Evolutionary conservation across 345 rosid genomes (phyloP).

Genomic region (Eucalyptus lansdowneana): DNA sequence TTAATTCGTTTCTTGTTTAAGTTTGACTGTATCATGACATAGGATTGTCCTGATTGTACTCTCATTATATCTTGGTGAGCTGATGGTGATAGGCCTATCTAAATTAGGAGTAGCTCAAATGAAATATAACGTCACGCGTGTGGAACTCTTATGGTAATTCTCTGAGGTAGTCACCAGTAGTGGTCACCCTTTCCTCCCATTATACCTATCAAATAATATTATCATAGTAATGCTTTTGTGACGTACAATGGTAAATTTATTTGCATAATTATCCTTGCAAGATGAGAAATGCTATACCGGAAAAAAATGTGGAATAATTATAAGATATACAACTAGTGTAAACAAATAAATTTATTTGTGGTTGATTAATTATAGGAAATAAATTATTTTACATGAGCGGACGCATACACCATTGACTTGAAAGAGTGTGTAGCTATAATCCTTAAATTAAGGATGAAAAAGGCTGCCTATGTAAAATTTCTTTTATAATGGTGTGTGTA

Average conservation of each 20-base stretch:
- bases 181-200: accelerated
- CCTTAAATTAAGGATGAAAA: not conserved
- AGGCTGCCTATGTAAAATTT: not conserved
- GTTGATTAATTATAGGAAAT: too few species aligned
- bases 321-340: not conserved
- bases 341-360: not conserved
- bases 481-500: not conserved
- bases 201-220: not conserved
- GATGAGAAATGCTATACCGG: not conserved
- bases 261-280: not conserved
- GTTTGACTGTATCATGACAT: not conserved
- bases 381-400: not conserved
- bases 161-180: not conserved
- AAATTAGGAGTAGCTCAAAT: not conserved
- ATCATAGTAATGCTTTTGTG: not conserved
- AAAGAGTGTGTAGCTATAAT: not conserved
- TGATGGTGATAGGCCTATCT: not conserved
- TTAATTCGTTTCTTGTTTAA: not conserved
- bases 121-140: accelerated
- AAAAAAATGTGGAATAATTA: not conserved
- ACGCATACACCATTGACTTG: not conserved
- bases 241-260: not conserved
- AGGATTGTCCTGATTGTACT: not conserved
- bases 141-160: not conserved
- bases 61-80: not conserved